Evolutionary conservation across 495 filamentous ascomycete genomes (phyloP), one percentile per base, ranked within the genome.

Genomic region (Neurospora sp.): DNA sequence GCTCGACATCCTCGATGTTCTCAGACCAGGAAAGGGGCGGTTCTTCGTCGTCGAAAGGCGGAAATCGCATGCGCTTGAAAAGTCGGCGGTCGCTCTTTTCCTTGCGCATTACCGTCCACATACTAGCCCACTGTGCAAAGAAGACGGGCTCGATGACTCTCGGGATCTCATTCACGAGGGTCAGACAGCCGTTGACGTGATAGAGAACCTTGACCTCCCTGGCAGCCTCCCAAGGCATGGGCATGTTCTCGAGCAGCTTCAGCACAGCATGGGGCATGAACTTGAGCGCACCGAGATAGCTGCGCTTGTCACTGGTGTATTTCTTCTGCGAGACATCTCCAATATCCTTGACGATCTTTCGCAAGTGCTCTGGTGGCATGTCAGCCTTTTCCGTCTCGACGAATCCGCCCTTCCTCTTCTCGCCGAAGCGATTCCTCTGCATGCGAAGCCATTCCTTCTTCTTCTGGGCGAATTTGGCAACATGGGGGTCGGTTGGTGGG

Each of bases 251-350:
- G 72, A 99, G 79, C 24, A 99, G 89, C 86, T 99, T 99, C 84
- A 99, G 82, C 11, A 99, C 96, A n/a, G 96, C 96, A 80, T 99
- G 96, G 1, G 96, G 96, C 96, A 99, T 99, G 82, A 97, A 99
- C 84, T 99, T 99, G 74, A 99, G 82, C 59, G 96, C 95, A 70
- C 96, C 96, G 36, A 99, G 88, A 84, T 99, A 99, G 81, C 93
- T 97, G 73, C 96, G 90, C 86, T 99, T 99, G 85, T 99, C 96
- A 79, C 91, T 97, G 79, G 92, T 97, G 86, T 97, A 98, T 82
- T 98, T 99, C 85, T 98, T 98, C 83, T 99, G 96, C 69, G 94
- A 98, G 59, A 99, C 96, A 86, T 99, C 96, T 74, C 96, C 96
- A 79, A 99, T 98, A 83, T 99, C 96, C 83, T 91, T 94, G 70